Base-by-base conservation (phyloP, 805 yeast genomes). In the Candida silvatica region DNA sequence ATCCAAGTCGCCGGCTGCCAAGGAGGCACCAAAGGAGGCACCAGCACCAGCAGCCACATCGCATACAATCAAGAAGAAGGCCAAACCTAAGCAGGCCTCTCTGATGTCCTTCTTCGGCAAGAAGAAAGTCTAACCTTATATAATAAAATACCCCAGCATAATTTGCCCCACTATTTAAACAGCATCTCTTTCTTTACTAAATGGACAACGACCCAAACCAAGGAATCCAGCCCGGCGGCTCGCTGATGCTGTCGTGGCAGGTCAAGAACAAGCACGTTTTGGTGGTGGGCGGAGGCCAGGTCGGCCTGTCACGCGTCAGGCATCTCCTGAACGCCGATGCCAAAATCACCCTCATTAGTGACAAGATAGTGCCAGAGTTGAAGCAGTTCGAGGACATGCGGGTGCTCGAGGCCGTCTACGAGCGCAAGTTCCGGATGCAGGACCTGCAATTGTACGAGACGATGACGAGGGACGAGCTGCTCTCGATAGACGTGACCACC, bases 261-360 rank as follows among this genome's bases (percentile, higher is more conserved):
- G 82, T 80, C 16, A 69, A 65, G 43, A 69, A 67, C 42, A 67
- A 67, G 31, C 83, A 71, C 44, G 83, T 81, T 12, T 62, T 83
- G 7, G 81, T 83, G 1, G 71, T 83, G 27, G 94, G 94, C 0
- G 86, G 80, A 5, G 84, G 85, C 8, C 80, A 75, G 31, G 94
- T 84, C 6, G 95, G 87, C 0, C 62, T 77, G 8, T 71, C 85
- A 14, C 58, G 95, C 35, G 74, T 83, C 3, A 62, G 68, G 36
- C 84, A 80, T 48, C 61, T 84, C 16, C 52, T 82, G 3, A 69
- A 71, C 14, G 88, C 94, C 0, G 71, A 77, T 43, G 90, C 92
- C 7, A 65, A 63, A 34, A 68, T 84, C 27, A 78, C 86, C 0
- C 78, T 84, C 7, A 63, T 85, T 4, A 56, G 80, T 1, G 78